Evolutionary conservation across 2,329 filamentous ascomycete species (phyloP).

Genomic region (Aspergillus carbonarius): DNA sequence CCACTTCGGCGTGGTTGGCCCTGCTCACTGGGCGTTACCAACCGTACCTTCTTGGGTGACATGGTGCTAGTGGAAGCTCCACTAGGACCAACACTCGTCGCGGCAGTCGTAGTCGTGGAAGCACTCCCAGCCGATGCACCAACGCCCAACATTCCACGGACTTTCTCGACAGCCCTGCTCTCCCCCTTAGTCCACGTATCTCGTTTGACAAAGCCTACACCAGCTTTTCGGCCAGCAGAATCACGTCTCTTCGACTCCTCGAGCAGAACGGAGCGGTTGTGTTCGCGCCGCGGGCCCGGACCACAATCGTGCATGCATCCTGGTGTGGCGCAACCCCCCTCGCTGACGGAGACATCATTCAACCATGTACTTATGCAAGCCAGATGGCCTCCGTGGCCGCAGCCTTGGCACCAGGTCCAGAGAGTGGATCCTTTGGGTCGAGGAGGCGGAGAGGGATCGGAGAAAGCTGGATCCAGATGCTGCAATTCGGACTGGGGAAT

Average conservation of each 20-base stretch:
- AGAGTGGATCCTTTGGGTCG: constrained; percentile 40
- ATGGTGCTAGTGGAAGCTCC: constrained; percentile 34
- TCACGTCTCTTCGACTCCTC: constrained; percentile 35
- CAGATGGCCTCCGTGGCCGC: constrained; percentile 60
- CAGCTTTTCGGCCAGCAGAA: constrained; percentile 33
- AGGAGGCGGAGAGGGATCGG: constrained; percentile 25
- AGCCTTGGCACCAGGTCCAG: constrained; percentile 60
- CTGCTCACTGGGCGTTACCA: constrained; percentile 47
- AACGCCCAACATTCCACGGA: constrained; percentile 43
- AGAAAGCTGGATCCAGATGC: constrained; percentile 18
- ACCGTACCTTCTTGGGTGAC: constrained; percentile 46
- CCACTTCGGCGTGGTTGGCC: constrained; percentile 24
- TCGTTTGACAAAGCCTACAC: constrained; percentile 40
- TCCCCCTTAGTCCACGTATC: constrained; percentile 47
- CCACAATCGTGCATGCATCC: constrained; percentile 63
- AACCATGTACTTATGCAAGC: constrained; percentile 60
- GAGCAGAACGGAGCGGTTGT: constrained; percentile 35
- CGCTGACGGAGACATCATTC: constrained; percentile 46
- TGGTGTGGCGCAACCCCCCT: constrained; percentile 58
- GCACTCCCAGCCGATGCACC: constrained; percentile 26
- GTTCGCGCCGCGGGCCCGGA: constrained; percentile 47
- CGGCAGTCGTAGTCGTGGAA: constrained; percentile 22
- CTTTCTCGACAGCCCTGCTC: constrained; percentile 48
- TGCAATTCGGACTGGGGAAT: constrained; percentile 27
- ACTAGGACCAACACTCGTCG: constrained; percentile 20